Evolutionary conservation across 768 basidiomycete species (phyloP).

Genomic region (Leccinum longicurvipes): DNA sequence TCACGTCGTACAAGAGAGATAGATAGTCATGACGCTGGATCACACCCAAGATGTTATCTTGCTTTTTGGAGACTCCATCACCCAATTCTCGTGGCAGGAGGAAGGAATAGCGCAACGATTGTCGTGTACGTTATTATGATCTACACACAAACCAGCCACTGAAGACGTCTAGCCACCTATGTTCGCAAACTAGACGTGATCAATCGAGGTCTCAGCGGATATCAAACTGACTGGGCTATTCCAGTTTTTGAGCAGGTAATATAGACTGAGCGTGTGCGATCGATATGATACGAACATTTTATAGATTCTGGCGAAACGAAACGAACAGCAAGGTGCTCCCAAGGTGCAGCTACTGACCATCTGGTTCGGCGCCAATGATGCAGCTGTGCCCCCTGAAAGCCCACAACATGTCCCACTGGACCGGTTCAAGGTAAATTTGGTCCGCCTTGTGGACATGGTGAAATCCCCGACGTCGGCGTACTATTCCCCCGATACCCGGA

Average conservation of each 20-base stretch:
- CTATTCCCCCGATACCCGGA: conserved; percentile 68
- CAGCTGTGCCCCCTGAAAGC: conserved; percentile 53
- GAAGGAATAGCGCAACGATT: conserved; percentile 68
- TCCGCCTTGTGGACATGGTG: conserved; percentile 58
- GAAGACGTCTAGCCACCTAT: conserved; percentile 56
- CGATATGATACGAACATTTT: neutral
- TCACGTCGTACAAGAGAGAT: neutral
- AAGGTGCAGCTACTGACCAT: conserved; percentile 72
- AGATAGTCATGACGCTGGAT: conserved; percentile 46
- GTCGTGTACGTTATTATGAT: conserved; percentile 30
- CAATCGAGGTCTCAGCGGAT: conserved; percentile 82
- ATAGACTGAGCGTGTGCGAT: neutral
- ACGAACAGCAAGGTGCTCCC: conserved; percentile 46
- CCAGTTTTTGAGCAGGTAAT: conserved; percentile 73
- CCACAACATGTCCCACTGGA: conserved; percentile 75
- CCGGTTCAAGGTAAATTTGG: conserved; percentile 62
- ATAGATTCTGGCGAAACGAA: conserved; percentile 57
- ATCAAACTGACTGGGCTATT: conserved; percentile 84
- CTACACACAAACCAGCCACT: neutral
- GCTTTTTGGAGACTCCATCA: conserved; percentile 82
- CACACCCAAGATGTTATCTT: conserved; percentile 61
- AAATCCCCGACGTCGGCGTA: conserved; percentile 57
- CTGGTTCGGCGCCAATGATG: conserved; percentile 93
- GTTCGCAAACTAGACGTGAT: conserved; percentile 79
- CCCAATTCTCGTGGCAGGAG: conserved; percentile 60